phyloP scores from a whole-genome alignment of 2,329 filamentous ascomycete species.

The Fusarium keratoplasticum region DNA sequence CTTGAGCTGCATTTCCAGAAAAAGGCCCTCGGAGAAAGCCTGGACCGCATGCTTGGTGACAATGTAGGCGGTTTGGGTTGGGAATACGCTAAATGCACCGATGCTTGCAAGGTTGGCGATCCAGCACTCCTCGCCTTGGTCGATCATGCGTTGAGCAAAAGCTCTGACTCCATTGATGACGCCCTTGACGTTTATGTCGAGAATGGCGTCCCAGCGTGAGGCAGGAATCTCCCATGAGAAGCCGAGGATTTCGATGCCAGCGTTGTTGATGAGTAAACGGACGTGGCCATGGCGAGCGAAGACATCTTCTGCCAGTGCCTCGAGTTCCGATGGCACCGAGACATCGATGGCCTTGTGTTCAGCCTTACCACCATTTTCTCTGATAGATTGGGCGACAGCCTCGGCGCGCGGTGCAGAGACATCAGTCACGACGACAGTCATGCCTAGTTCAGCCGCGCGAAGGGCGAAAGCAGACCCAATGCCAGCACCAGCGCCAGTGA shows the following conservation, averaged over 20 bases:
- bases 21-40: neutral
- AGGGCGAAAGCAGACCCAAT: neutral
- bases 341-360: neutral
- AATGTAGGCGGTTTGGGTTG: conserved; percentile 1
- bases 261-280: conserved; percentile 5
- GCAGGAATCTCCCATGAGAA: conserved; percentile 2
- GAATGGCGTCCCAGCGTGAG: neutral
- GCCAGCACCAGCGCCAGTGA: conserved; percentile 4
- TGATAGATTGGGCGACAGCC: neutral
- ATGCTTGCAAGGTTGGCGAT: neutral
- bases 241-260: conserved; percentile 4
- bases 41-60: conserved; percentile 7
- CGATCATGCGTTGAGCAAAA: conserved; percentile 2
- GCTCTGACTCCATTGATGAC: conserved; percentile 3
- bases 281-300: neutral
- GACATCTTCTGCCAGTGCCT: neutral
- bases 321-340: neutral
- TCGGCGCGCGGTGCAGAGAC: neutral
- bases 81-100: neutral
- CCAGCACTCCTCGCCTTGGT: neutral
- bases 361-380: neutral
- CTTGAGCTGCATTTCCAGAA: neutral
- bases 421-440: conserved; percentile 3
- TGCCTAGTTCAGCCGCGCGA: neutral
- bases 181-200: conserved; percentile 7